Conservation (phyloP, 1,284 basidiomycete species). For the Hortiboletus rubellus region DNA sequence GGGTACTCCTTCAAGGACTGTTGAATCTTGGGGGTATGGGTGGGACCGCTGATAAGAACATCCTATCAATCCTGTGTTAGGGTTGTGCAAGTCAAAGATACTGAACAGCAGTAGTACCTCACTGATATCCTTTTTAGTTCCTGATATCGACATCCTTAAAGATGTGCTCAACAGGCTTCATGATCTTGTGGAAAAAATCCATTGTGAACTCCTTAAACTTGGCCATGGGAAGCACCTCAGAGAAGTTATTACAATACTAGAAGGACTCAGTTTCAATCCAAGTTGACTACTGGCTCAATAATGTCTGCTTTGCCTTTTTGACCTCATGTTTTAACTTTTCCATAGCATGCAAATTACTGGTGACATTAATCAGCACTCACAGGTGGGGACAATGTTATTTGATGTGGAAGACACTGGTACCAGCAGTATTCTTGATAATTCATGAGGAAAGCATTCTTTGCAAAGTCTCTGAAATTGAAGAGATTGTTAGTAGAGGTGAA, state of each 20-base stretch:
- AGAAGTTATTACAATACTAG: slow-evolving; percentile 95
- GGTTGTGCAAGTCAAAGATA: no score
- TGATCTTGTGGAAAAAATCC: slow-evolving; percentile 98
- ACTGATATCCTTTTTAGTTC: slow-evolving; percentile 86
- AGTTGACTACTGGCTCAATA: slow-evolving; percentile 87
- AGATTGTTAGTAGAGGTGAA: not conserved
- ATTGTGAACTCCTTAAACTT: slow-evolving; percentile 99
- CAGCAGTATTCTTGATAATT: slow-evolving; percentile 84
- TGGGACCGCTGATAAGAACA: slow-evolving; percentile 95
- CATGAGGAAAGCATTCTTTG: slow-evolving; percentile 80
- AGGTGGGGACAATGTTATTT: slow-evolving; percentile 44
- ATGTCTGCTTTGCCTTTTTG: slow-evolving; percentile 98
- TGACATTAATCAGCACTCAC: slow-evolving; percentile 64
- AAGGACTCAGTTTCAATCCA: slow-evolving; percentile 91
- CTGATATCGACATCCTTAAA: slow-evolving; percentile 97
- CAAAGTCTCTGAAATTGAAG: slow-evolving; percentile 70
- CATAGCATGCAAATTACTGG: slow-evolving; percentile 85
- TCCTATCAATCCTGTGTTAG: slow-evolving; percentile 42
- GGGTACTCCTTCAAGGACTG: slow-evolving; percentile 95
- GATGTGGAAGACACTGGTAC: slow-evolving; percentile 78
- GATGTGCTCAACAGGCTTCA: slow-evolving; percentile 99
- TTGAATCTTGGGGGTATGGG: slow-evolving; percentile 98
- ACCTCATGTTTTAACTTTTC: slow-evolving; percentile 98
- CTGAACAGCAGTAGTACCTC: slow-evolving; percentile 56
- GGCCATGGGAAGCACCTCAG: slow-evolving; percentile 94